Conservation (phyloP, 495 filamentous ascomycete species). For the Aspergillus egyptiacus region DNA sequence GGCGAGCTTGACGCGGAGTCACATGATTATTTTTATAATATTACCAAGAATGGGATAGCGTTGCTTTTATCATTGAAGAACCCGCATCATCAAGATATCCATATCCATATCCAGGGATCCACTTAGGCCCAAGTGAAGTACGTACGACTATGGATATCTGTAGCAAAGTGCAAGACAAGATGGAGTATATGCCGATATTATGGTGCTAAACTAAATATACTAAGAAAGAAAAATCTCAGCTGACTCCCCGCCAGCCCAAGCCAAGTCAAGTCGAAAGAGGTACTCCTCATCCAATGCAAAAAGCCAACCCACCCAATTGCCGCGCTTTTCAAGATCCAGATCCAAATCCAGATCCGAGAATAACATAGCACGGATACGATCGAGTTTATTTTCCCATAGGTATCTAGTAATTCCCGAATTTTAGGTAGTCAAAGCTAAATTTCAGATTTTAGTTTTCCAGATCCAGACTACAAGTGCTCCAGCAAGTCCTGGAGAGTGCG, state of each 20-base stretch:
- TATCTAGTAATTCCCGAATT: too few relatives aligned
- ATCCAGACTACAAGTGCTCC: constrained; percentile 20
- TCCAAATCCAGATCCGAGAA: not conserved
- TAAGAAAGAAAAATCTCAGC: constrained; percentile 1
- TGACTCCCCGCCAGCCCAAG: not conserved
- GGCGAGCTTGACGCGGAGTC: constrained; percentile 21
- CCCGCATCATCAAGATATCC: too few relatives aligned
- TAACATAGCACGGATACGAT: not conserved
- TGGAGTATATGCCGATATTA: not conserved
- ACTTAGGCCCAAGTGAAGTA: too few relatives aligned
- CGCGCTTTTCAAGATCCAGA: not conserved
- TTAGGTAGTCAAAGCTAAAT: too few relatives aligned
- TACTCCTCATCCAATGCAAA: constrained; percentile 22
- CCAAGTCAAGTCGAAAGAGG: not conserved
- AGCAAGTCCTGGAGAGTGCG: constrained; percentile 32
- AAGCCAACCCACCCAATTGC: constrained; percentile 9
- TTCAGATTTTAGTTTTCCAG: not conserved
- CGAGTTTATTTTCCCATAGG: not conserved
- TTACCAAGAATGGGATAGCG: constrained; percentile 13
- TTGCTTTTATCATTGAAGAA: too few relatives aligned
- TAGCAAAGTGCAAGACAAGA: not conserved
- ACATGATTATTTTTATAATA: constrained; percentile 20
- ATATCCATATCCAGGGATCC: too few relatives aligned
- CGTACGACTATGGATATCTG: too few relatives aligned
- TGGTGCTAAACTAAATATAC: not conserved